Conservation (phyloP, 1,139 yeast genomes). For the Lodderomyces parapsilosis region DNA sequence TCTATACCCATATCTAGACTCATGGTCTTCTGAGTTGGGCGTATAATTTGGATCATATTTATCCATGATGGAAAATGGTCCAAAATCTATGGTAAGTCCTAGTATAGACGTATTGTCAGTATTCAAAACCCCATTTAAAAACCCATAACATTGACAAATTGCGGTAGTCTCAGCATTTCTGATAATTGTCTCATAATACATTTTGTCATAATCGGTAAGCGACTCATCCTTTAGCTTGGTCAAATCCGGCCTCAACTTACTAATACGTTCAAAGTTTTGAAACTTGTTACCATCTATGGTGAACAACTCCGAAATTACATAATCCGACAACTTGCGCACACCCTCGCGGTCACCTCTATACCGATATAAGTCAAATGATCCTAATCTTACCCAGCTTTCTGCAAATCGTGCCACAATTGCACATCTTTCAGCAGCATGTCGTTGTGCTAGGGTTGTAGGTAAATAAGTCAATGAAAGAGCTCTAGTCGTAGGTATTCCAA, state of each 20-base stretch:
- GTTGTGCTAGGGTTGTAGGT: slow-evolving; percentile 74
- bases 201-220: slow-evolving; percentile 64
- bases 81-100: slow-evolving; percentile 89
- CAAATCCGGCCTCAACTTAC: slow-evolving; percentile 20
- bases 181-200: slow-evolving; percentile 67
- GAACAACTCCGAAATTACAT: slow-evolving; percentile 67
- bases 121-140: slow-evolving; percentile 88
- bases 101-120: slow-evolving; percentile 89
- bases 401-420: slow-evolving; percentile 87
- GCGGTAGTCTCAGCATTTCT: slow-evolving; percentile 81
- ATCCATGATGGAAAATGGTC: slow-evolving; percentile 92
- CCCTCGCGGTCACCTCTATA: slow-evolving; percentile 71
- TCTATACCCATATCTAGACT: slow-evolving; percentile 68
- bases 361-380: slow-evolving; percentile 84
- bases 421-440: slow-evolving; percentile 74
- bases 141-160: slow-evolving; percentile 88
- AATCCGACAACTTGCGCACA: slow-evolving; percentile 63
- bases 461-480: slow-evolving; percentile 71
- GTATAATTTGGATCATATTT: slow-evolving; percentile 78
- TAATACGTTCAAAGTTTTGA: slow-evolving; percentile 27
- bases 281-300: slow-evolving; percentile 35
- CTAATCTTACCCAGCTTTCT: slow-evolving; percentile 82
- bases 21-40: slow-evolving; percentile 86
- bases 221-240: slow-evolving; percentile 21
- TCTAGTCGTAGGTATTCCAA: slow-evolving; percentile 85